These are phyloP conservation scores for Ramaria rubella DNA, from an alignment of 768 basidiomycete genomes.

Conservation along the genomic window DNA sequence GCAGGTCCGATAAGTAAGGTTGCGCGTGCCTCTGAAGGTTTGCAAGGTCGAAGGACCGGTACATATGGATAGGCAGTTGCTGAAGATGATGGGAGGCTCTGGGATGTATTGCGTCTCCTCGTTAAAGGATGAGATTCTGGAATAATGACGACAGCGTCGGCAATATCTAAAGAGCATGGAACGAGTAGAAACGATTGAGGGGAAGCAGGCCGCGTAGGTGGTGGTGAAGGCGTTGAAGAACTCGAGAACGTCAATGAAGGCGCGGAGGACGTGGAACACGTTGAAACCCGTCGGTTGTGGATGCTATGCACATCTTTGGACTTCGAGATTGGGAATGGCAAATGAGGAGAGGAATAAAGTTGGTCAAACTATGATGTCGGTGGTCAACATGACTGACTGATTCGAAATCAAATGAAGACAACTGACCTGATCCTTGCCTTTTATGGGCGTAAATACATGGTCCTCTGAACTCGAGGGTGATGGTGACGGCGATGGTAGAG, in stretches of 20 bases:
- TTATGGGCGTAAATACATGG: neutral
- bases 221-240: conserved; percentile 76
- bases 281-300: conserved; percentile 38
- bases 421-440: neutral
- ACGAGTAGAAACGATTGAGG: conserved; percentile 44
- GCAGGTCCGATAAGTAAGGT: conserved; percentile 3
- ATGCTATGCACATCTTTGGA: neutral
- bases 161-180: neutral
- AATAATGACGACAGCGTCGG: conserved; percentile 7
- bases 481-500: too few species aligned
- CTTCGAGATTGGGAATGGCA: neutral
- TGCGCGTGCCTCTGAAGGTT: conserved; percentile 5
- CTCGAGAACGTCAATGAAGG: conserved; percentile 81
- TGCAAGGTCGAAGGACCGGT: conserved; percentile 1
- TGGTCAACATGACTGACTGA: too few species aligned
- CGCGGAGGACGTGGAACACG: conserved; percentile 79
- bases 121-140: neutral
- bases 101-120: neutral
- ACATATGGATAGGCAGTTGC: too few species aligned
- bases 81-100: conserved; percentile 40
- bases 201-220: conserved; percentile 51
- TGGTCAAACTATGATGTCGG: neutral
- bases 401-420: neutral
- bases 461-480: neutral
- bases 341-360: neutral